phyloP scores from a whole-genome alignment of 345 rosid species.

The Zanthoxylum bungeanum region DNA sequence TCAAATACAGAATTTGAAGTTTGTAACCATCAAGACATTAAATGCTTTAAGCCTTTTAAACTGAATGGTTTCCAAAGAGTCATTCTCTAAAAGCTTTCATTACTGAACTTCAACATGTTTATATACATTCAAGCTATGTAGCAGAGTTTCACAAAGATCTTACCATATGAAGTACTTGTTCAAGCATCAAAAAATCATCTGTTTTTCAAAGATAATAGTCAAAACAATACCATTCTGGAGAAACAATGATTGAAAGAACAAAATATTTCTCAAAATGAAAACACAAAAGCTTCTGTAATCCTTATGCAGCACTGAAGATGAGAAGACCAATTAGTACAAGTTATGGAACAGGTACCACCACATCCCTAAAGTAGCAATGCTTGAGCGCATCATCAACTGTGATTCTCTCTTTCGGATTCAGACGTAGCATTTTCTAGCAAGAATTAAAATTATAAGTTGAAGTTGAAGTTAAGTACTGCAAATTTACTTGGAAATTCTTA shows the following conservation, averaged over 20 bases:
- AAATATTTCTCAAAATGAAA: not conserved
- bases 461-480: too few species aligned
- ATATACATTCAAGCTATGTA: not conserved
- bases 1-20: not conserved
- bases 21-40: not conserved
- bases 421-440: not conserved
- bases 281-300: not conserved
- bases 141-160: not conserved
- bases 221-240: too few species aligned
- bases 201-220: too few species aligned
- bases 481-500: too few species aligned
- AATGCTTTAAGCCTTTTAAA: too few species aligned
- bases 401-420: not conserved
- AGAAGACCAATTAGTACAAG: too few species aligned
- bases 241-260: not conserved
- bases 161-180: not conserved
- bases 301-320: not conserved
- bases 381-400: not conserved
- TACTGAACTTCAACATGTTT: not conserved
- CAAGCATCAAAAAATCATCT: not conserved
- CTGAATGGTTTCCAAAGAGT: too few species aligned
- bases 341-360: not conserved
- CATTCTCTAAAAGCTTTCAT: not conserved
- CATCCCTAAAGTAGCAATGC: not conserved
- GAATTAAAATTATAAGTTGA: too few species aligned